Percentiles rank a stretch among this genome's conserved stretches.
Evolutionary conservation across 2,329 filamentous ascomycete species (phyloP).

Genomic region (Nannizzia gypsea): DNA sequence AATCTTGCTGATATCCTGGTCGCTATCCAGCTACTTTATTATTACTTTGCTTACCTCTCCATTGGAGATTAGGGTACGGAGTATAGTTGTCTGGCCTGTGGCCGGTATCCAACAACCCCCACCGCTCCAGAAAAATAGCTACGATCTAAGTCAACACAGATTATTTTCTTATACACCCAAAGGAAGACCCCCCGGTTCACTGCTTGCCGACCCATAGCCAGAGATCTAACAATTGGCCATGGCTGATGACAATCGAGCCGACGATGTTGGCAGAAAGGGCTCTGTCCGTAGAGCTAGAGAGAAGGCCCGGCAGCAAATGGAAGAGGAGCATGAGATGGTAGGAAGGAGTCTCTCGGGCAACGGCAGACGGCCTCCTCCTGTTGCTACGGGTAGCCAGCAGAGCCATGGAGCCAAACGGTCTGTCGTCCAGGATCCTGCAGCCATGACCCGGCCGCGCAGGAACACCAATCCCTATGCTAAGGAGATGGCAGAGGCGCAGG

Average conservation of each 20-base stretch:
- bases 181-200: background rate
- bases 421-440: background rate
- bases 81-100: background rate
- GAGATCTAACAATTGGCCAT: background rate
- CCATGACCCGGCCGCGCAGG: background rate
- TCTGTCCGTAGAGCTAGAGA: constrained; percentile 13
- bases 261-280: constrained; percentile 7
- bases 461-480: constrained; percentile 1
- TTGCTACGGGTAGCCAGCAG: constrained; percentile 5
- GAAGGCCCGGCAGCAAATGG: constrained; percentile 4
- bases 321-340: background rate
- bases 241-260: background rate
- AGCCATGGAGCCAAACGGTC: background rate
- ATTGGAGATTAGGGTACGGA: background rate
- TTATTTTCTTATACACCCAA: background rate
- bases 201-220: background rate
- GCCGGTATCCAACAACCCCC: background rate
- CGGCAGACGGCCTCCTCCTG: constrained; percentile 11
- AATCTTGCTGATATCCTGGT: background rate
- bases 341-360: background rate
- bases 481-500: background rate
- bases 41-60: background rate
- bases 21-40: background rate
- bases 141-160: background rate
- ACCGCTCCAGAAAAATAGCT: background rate